These are phyloP conservation scores for Hymenoscyphus albidus DNA, from an alignment of 2,329 filamentous ascomycete genomes.

Conservation along the genomic window DNA sequence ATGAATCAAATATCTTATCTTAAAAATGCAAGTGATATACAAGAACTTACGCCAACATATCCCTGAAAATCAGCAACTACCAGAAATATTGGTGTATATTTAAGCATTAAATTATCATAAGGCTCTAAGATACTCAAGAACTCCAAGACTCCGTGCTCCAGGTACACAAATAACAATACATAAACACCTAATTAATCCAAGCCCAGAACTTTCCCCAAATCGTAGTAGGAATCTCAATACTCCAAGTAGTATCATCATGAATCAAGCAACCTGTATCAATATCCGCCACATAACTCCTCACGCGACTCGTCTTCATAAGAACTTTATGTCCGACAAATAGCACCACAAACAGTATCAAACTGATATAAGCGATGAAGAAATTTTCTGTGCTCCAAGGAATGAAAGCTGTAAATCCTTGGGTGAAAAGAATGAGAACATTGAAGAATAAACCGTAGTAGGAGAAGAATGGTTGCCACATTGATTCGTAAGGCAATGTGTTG, in stretches of 20 bases:
- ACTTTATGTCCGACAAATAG: slow-evolving; percentile 59
- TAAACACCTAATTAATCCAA: slow-evolving; percentile 17
- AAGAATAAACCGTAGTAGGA: slow-evolving; percentile 64
- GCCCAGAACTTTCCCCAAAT: slow-evolving; percentile 28
- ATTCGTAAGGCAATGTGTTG: slow-evolving; percentile 55
- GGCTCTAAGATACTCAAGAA: not conserved
- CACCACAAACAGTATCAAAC: slow-evolving; percentile 58
- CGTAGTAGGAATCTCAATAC: slow-evolving; percentile 30
- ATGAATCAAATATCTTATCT: too few species aligned
- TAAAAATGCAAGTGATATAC: too few species aligned
- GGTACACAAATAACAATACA: not conserved
- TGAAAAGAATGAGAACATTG: slow-evolving; percentile 60
- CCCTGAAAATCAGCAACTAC: too few species aligned
- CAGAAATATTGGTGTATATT: too few species aligned
- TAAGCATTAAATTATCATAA: too few species aligned
- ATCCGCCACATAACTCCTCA: slow-evolving; percentile 41
- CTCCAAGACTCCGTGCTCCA: not conserved
- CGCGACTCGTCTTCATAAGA: slow-evolving; percentile 36
- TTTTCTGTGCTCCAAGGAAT: slow-evolving; percentile 56
- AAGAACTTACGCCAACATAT: too few species aligned
- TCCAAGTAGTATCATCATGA: slow-evolving; percentile 37
- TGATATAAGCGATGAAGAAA: slow-evolving; percentile 64
- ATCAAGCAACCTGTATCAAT: slow-evolving; percentile 39
- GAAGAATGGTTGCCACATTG: slow-evolving; percentile 59
- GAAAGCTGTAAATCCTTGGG: slow-evolving; percentile 66